phyloP scores from a whole-genome alignment of 164 flowering plant species.

The Magnolia sinica region DNA sequence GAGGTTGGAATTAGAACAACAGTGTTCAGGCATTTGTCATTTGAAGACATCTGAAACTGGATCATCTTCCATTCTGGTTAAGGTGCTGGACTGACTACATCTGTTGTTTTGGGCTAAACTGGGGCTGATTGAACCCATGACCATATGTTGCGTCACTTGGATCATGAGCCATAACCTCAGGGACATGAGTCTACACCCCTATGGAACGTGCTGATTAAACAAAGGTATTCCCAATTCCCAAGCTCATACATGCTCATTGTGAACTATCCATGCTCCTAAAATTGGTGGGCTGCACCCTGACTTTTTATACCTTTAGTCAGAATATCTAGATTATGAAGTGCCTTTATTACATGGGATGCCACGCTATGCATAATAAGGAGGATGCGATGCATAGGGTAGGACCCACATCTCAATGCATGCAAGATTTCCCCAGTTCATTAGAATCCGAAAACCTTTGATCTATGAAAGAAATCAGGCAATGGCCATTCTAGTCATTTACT shows the following conservation, averaged over 20 bases:
- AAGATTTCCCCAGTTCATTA: neutral
- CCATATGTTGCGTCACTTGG: neutral
- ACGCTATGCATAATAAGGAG: neutral
- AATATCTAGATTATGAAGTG: neutral
- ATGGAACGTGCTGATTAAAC: neutral
- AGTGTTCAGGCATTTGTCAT: neutral
- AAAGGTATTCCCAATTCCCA: neutral
- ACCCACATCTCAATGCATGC: neutral
- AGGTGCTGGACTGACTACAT: too few species aligned
- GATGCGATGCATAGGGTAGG: neutral
- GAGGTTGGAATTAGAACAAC: neutral
- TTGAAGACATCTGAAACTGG: neutral
- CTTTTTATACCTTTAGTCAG: neutral
- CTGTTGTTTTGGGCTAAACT: neutral
- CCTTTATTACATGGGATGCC: neutral
- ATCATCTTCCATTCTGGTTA: too few species aligned
- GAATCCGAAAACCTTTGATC: too few species aligned
- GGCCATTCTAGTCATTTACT: neutral
- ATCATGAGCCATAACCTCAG: neutral
- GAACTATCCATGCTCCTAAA: neutral
- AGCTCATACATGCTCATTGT: neutral
- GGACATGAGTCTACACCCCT: neutral
- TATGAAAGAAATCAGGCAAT: neutral
- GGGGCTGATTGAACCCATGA: neutral
- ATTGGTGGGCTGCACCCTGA: neutral